phyloP scores from a whole-genome alignment of 2,329 filamentous ascomycete genomes.

The Dothidotthia symphoricarpi region DNA sequence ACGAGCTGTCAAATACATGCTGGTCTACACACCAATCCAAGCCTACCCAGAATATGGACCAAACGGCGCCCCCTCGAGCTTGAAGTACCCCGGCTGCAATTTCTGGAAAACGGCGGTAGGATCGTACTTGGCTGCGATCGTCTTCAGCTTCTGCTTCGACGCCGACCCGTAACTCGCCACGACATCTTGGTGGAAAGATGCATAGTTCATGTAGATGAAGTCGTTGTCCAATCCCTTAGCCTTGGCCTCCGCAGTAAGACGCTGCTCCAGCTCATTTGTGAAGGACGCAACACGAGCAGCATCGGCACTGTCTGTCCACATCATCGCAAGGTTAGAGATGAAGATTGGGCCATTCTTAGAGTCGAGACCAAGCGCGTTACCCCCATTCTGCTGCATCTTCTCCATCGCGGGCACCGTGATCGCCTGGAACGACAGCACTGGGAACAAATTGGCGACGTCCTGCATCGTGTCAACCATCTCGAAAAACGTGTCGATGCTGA shows the following conservation, averaged over 20 bases:
- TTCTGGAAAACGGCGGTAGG: slow-evolving; percentile 20
- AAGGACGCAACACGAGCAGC: slow-evolving; percentile 24
- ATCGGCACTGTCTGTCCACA: slow-evolving; percentile 25
- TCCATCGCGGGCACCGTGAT: slow-evolving; percentile 25
- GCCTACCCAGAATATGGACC: slow-evolving; percentile 1
- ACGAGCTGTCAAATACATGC: too few relatives aligned
- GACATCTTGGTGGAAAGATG: slow-evolving; percentile 44
- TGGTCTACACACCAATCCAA: too few relatives aligned
- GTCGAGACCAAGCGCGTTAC: slow-evolving; percentile 33
- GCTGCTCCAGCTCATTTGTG: slow-evolving; percentile 18
- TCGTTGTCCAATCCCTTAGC: slow-evolving; percentile 13
- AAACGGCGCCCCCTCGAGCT: slow-evolving; percentile 21
- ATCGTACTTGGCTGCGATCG: slow-evolving; percentile 16
- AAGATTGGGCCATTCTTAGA: slow-evolving; percentile 20
- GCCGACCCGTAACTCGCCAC: slow-evolving; percentile 43
- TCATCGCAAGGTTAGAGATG: slow-evolving; percentile 19
- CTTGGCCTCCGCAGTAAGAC: slow-evolving; percentile 11
- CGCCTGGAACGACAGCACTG: slow-evolving; percentile 27
- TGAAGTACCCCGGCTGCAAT: slow-evolving; percentile 23
- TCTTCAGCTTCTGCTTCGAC: slow-evolving; percentile 31
- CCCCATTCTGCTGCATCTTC: slow-evolving; percentile 29
- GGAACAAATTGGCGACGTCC: slow-evolving; percentile 14
- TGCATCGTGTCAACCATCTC: slow-evolving; percentile 20
- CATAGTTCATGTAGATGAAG: slow-evolving; percentile 51
- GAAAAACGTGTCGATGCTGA: slow-evolving; percentile 21